These are phyloP conservation scores for Metschnikowia similis DNA, from an alignment of 805 yeast genomes.

Conservation along the genomic window DNA sequence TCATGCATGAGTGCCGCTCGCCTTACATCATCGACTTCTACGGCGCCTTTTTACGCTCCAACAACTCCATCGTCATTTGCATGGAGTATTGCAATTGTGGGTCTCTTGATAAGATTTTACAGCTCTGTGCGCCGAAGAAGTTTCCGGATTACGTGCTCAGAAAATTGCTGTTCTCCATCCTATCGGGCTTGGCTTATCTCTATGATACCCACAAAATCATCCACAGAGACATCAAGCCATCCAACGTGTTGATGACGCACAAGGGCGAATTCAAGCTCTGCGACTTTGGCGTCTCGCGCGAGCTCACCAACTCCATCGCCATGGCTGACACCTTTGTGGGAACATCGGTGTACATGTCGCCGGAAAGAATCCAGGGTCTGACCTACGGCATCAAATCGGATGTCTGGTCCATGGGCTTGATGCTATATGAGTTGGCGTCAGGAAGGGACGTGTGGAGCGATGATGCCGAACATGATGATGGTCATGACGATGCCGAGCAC, in stretches of 20 bases:
- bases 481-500: conserved; percentile 20
- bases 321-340: conserved; percentile 97
- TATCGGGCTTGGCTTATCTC: conserved; percentile 76
- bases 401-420: conserved; percentile 93
- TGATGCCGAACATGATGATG: conserved; percentile 30
- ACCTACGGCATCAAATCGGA: conserved; percentile 93
- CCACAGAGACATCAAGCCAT: conserved; percentile 95
- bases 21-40: conserved; percentile 84
- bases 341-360: conserved; percentile 94
- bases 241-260: conserved; percentile 83
- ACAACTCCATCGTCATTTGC: conserved; percentile 76
- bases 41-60: conserved; percentile 72
- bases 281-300: conserved; percentile 95
- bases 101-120: conserved; percentile 76
- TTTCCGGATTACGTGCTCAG: conserved; percentile 64
- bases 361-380: conserved; percentile 95
- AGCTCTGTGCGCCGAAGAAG: conserved; percentile 36
- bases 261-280: conserved; percentile 86
- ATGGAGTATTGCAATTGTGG: conserved; percentile 98
- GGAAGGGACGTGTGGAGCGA: conserved; percentile 79
- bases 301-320: conserved; percentile 78
- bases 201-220: conserved; percentile 83
- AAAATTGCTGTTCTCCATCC: conserved; percentile 69
- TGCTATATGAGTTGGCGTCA: conserved; percentile 82
- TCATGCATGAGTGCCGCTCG: conserved; percentile 83